Evolutionary conservation across 2,329 filamentous ascomycete species (phyloP).

Genomic region (Sordariomycetes sp.): DNA sequence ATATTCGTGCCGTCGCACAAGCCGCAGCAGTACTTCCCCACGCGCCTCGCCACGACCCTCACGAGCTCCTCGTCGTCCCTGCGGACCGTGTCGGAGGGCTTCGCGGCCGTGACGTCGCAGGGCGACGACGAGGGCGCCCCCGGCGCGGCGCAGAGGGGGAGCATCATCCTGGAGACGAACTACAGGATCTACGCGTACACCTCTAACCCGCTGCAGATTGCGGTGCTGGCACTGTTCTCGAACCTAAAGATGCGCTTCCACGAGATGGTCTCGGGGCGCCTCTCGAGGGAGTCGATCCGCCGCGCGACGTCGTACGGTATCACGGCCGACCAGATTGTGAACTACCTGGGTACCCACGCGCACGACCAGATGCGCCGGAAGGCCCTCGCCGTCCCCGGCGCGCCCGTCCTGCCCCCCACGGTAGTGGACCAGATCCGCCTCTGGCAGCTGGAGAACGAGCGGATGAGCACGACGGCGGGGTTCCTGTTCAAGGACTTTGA

Average conservation of each 20-base stretch:
- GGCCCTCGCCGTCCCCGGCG: constrained; percentile 34
- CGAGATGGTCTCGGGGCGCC: constrained; percentile 83
- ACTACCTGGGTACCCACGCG: constrained; percentile 81
- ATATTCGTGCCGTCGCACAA: constrained; percentile 57
- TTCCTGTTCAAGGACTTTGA: constrained; percentile 87
- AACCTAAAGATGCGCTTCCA: constrained; percentile 83
- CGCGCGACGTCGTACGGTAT: constrained; percentile 82
- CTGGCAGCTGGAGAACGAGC: constrained; percentile 95
- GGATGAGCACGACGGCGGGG: constrained; percentile 72
- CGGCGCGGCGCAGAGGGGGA: constrained; percentile 46
- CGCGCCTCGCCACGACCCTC: constrained; percentile 83
- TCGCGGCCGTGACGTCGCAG: constrained; percentile 49
- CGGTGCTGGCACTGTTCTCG: constrained; percentile 81
- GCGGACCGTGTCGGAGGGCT: constrained; percentile 54
- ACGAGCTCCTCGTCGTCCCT: constrained; percentile 68
- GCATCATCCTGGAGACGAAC: constrained; percentile 95
- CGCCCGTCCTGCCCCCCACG: constrained; percentile 77
- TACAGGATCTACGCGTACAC: constrained; percentile 97
- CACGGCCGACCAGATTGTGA: constrained; percentile 88
- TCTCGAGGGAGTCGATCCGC: constrained; percentile 80
- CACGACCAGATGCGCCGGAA: constrained; percentile 83
- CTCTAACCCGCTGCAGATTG: constrained; percentile 83
- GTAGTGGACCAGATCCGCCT: constrained; percentile 95
- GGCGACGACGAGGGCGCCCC: constrained; percentile 34
- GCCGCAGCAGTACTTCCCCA: constrained; percentile 66